Base-by-base conservation (phyloP, 768 basidiomycete genomes). In the Daedaleopsis sinensis region DNA sequence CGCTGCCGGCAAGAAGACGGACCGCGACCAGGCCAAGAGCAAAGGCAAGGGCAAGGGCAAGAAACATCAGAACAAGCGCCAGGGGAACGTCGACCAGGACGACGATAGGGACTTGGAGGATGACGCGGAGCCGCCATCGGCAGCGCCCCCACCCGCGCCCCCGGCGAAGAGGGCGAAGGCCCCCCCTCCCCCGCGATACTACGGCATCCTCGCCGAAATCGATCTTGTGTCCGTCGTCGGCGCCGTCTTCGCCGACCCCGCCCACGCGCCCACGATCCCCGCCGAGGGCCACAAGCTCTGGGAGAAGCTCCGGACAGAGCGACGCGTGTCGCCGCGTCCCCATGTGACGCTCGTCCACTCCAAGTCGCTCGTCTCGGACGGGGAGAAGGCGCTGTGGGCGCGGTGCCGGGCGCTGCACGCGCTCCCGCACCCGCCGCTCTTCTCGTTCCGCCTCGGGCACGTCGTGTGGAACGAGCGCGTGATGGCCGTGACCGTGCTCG, bases 291-390 rank as follows among this genome's bases (percentile, higher is more conserved):
- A 67, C 57, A 48, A 59, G 6, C 80, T 92, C 60, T 91, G 85
- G 82, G 66, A 72, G 0, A 52, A 66, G 9, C 69, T 96, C 35
- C 77, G 80, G 57, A 44, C 52, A 10, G 73, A 73, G 0, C 69
- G 76, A 5, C 79, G 91, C 24, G 73, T 96, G 15, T 71, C 82
- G 16, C 65, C 72, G 43, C 75, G 81, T 4, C 94, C 96, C 1
- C 97, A 98, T 74, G 80, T 97, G 58, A 98, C 96, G 1, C 77
- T 98, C 61, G 88, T 89, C 35, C 97, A 99, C 73, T 71, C 73
- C 64, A 87, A 86, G 21, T 59, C 73, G n/a, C 73, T 80, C 6
- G 32, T 21, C 35, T 73, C 74, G 0, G 71, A 32, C 27, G 27
- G 36, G 3, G 68, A 74, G 9, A 39, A 57, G 32, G 68, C 64